phyloP scores from a whole-genome alignment of 2,329 filamentous ascomycete species.

The Fusarium multiceps region DNA sequence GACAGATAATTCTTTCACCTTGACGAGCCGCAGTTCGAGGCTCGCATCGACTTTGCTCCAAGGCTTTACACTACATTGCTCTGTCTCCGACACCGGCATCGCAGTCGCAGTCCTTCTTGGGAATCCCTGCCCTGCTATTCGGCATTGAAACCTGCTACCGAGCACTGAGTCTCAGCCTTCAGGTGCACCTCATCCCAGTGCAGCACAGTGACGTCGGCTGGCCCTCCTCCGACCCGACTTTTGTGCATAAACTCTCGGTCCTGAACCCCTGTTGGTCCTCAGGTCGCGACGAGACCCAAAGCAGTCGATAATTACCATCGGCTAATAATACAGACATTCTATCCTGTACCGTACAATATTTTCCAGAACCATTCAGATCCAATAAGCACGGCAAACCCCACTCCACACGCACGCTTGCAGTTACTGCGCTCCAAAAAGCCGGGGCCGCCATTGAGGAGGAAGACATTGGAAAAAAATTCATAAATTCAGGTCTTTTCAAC shows the following conservation, averaged over 20 bases:
- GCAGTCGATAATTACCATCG: conserved; percentile 18
- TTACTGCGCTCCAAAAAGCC: conserved; percentile 35
- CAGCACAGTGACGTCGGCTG: conserved; percentile 35
- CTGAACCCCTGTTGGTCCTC: conserved; percentile 27
- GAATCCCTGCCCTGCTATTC: conserved; percentile 32
- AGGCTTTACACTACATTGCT: not conserved
- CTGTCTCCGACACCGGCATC: conserved; percentile 29
- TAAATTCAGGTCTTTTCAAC: conserved; percentile 16
- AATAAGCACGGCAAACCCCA: conserved; percentile 37
- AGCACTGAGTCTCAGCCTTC: conserved; percentile 19
- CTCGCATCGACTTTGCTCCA: not conserved
- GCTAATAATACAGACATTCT: conserved; percentile 11
- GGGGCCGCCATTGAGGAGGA: conserved; percentile 36
- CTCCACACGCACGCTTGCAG: conserved; percentile 23
- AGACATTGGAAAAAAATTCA: conserved; percentile 30
- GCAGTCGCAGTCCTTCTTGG: conserved; percentile 1
- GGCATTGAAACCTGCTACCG: conserved; percentile 29
- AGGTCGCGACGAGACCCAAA: conserved; percentile 10
- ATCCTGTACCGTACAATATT: conserved; percentile 1
- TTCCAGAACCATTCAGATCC: conserved; percentile 39
- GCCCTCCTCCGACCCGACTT: conserved; percentile 13
- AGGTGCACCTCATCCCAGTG: conserved; percentile 8
- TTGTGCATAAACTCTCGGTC: conserved; percentile 24
- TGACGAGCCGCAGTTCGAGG: not conserved
- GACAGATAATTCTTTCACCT: not conserved